These are phyloP conservation scores for Aspergillus homomorphus DNA, from an alignment of 495 filamentous ascomycete genomes.

Conservation along the genomic window DNA sequence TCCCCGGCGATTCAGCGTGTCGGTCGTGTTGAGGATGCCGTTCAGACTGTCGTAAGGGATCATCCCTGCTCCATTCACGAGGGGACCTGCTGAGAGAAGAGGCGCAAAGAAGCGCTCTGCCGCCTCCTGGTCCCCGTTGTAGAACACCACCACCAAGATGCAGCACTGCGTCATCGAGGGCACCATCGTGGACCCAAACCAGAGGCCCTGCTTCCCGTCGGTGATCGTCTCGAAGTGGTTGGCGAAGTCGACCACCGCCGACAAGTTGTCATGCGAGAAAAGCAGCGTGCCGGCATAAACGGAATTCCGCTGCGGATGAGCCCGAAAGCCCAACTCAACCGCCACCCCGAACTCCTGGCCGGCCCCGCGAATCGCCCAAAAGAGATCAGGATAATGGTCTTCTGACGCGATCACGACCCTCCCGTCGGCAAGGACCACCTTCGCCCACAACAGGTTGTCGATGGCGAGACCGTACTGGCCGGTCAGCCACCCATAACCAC, in stretches of 20 bases:
- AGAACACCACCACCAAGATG: slow-evolving; percentile 31
- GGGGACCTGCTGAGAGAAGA: slow-evolving; percentile 20
- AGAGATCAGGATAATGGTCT: slow-evolving; percentile 36
- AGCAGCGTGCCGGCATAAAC: slow-evolving; percentile 44
- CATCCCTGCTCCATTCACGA: slow-evolving; percentile 19
- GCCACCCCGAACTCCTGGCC: slow-evolving; percentile 41
- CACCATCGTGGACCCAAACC: slow-evolving; percentile 26
- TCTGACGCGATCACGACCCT: slow-evolving; percentile 28
- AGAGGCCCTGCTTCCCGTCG: slow-evolving; percentile 10
- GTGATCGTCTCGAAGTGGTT: slow-evolving; percentile 28
- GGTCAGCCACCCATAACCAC: slow-evolving; percentile 50
- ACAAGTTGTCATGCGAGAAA: slow-evolving; percentile 37
- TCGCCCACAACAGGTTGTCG: slow-evolving; percentile 43
- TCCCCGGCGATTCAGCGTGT: not conserved
- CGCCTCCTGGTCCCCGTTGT: slow-evolving; percentile 36
- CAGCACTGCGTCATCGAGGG: slow-evolving; percentile 18
- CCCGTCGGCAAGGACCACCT: slow-evolving; percentile 47
- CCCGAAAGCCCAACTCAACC: slow-evolving; percentile 38
- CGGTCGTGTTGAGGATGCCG: slow-evolving; percentile 13
- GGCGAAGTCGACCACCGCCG: slow-evolving; percentile 28
- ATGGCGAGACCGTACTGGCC: slow-evolving; percentile 43
- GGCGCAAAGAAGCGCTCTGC: slow-evolving; percentile 29
- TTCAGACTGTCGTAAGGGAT: slow-evolving; percentile 31
- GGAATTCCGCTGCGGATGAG: slow-evolving; percentile 26
- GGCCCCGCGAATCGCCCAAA: slow-evolving; percentile 43